Base-by-base conservation (phyloP, 2,329 filamentous ascomycete species). In the Endoconidiophora polonica region DNA sequence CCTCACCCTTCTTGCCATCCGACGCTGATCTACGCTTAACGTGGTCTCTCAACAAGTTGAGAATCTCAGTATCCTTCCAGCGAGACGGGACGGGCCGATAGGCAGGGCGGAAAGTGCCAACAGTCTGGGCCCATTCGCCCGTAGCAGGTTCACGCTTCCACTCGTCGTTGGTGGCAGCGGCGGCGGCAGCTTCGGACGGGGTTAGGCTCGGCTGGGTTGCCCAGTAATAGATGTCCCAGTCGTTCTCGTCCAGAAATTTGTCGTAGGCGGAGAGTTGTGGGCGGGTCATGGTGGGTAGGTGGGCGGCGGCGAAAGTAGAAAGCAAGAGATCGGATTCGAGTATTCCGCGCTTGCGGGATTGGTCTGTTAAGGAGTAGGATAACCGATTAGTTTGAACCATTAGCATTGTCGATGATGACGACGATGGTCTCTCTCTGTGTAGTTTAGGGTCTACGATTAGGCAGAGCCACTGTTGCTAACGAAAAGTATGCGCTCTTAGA, bases 221-320 rank as follows among this genome's bases (percentile, higher is more conserved):
- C 91, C 91, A 98, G 73, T 98, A 98, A 73, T 98, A 98, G 55
- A 98, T 95, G 64, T 98, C 91, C 91, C 91, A 98, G 69, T 98
- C 91, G 66, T 98, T 98, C 68, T 98, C 91, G 66, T 98, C 91
- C 51, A 98, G 79, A 70, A 98, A 93, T 24, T 74, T 70, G 64
- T 96, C 90, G 69, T 91, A 96, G 65, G 94, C 77, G 58, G 76
- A 66, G 58, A 96, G 79, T 61, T 93, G 83, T 46, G 71, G 65
- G 4, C 70, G 65, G 1, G 75, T 76, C 85, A 98, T 94, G 54
- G 68, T 69, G 41, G 72, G 69, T 20, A 98, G 79, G 65, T 93
- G 74, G 49, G 72, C 70, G 57, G 90, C 78, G 56, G 91, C 91
- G 63, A 98, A 98, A 57, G 91, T 98, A 54, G 86, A 94, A 57